Evolutionary conservation across 257 asterid species (phyloP), one percentile per base, ranked within the genome.

Genomic region (Datura wrightii): DNA sequence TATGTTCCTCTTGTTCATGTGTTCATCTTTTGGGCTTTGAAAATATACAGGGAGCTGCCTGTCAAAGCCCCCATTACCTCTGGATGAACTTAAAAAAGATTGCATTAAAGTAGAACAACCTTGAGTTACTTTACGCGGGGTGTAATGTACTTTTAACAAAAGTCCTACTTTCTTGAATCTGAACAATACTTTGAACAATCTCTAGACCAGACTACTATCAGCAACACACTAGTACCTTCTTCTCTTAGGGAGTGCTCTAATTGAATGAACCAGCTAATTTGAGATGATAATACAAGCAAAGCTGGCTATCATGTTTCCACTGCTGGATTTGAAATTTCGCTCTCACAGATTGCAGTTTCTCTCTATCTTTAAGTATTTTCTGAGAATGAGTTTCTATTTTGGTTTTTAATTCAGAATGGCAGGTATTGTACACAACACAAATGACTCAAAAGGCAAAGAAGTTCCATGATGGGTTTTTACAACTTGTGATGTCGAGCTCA

Each of bases 391-490:
- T 52, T 78, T 52, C 50, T 78, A 13, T 8, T 14, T 52, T 7
- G 11, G 15, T 65, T 46, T 79, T 52, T 48, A 67, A 79, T 63
- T 15, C 74, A 93, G 98, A 94, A 86, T 96, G 99, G 98, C 93
- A 91, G 94, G 98, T 92, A 86, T 84, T 94, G 90, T 94, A 94
- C 92, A 94, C 99, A n/a, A 88, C 93, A 74, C 97, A 96, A 71
- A 50, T 94, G 84, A 91, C 94, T 88, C 97, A 94, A 87, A 94
- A 94, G 90, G 92, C 92, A 44, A 94, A 96, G 92, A 96, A 90
- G 85, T 94, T 89, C 81, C 98, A 91, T 85, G 99, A 96, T 86
- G 98, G 98, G 36, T 88, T 89, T 86, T 86, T 94, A 86, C 91
- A 87, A 84, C 97, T 96, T 86, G 86, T 87, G 80, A 86, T 84